A percentile compares a stretch with the other conserved stretches of the same genome.
Conservation (phyloP, 78 protist genomes). For the Dictyostelium capitatum region DNA sequence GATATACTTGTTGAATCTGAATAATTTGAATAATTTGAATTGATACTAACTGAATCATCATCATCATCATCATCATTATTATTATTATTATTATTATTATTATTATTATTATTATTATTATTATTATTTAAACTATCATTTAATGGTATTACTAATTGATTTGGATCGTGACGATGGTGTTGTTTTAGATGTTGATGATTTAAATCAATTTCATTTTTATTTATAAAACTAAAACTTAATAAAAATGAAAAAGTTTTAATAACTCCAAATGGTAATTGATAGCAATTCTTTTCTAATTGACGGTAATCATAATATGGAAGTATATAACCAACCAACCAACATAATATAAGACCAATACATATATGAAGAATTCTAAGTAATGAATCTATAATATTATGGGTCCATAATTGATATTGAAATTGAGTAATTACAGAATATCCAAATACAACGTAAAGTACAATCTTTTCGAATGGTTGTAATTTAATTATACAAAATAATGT, state of each 20-base stretch:
- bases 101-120: neutral
- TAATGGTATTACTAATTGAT: neutral
- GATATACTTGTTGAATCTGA: neutral
- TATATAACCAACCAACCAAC: neutral
- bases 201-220: neutral
- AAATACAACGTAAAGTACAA: conserved; percentile 2
- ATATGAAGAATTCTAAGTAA: neutral
- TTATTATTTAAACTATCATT: neutral
- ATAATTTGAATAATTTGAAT: neutral
- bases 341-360: conserved; percentile 6
- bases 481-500: neutral
- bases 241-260: conserved; percentile 22
- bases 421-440: conserved; percentile 11
- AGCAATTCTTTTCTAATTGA: conserved; percentile 19
- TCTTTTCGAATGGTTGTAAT: conserved; percentile 29
- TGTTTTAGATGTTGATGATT: neutral
- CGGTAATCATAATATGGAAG: conserved; percentile 16
- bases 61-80: neutral
- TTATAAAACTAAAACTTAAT: conserved; percentile 11
- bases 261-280: conserved; percentile 34
- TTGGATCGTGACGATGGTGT: neutral
- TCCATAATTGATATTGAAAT: conserved; percentile 18
- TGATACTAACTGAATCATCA: neutral
- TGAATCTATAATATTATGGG: neutral
- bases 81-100: neutral